Evolutionary conservation across 345 rosid genomes (phyloP).

Genomic region (Acer saccharum): DNA sequence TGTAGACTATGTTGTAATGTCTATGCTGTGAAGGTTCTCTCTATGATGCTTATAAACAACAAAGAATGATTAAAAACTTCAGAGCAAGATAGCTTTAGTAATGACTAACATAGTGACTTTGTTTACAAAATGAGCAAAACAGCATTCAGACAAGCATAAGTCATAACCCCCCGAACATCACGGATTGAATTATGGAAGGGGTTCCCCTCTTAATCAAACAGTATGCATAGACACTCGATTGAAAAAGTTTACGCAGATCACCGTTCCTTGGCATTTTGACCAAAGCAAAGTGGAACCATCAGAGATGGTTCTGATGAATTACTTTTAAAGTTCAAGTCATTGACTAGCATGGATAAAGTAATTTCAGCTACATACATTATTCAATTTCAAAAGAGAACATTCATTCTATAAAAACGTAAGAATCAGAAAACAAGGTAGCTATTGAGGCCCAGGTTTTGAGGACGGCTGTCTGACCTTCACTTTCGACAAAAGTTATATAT

Average conservation of each 20-base stretch:
- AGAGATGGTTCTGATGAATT: not conserved
- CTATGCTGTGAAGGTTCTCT: not conserved
- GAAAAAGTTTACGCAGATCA: not conserved
- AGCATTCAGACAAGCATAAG: not conserved
- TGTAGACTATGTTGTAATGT: too few species aligned
- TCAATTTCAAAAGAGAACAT: not conserved
- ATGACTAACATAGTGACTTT: not conserved
- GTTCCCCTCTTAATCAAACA: too few species aligned
- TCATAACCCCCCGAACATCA: too few species aligned
- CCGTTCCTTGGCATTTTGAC: not conserved
- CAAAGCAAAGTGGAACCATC: not conserved
- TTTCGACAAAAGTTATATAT: not conserved
- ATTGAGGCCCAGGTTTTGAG: conserved; percentile 12
- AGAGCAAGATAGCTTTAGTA: not conserved
- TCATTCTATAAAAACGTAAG: not conserved
- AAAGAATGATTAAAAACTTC: not conserved
- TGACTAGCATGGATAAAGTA: not conserved
- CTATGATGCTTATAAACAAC: not conserved
- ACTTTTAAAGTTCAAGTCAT: too few species aligned
- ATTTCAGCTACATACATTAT: not conserved
- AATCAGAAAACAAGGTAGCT: not conserved
- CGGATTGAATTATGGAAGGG: too few species aligned
- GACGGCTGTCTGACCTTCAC: conserved; percentile 3
- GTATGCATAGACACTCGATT: not conserved
- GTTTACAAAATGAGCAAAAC: too few species aligned